Base-by-base conservation (phyloP, 352 stramenopile genomes). In the Peronospora destructor region DNA sequence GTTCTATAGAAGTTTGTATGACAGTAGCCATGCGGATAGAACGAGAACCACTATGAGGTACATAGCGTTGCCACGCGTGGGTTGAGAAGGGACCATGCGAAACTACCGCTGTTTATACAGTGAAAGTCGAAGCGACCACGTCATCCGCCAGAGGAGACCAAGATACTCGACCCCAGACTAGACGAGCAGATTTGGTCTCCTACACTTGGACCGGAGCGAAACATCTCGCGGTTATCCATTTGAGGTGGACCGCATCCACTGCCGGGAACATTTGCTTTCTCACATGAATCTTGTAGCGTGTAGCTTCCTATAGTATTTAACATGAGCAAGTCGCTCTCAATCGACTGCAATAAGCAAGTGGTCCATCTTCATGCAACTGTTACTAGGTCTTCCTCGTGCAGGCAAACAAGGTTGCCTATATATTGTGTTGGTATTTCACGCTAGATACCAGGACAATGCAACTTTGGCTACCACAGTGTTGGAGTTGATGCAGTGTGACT, bases 331-430 rank as follows among this genome's bases (percentile, higher is more conserved):
- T 35, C 11, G 30, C 1, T n/a, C 26, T 30, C 2, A 10, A 10
- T 30, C 4, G 26, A 30, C 26, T 30, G 26, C 26, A 30, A 30
- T 30, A 30, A 6, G 8, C 2, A 6, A 30, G 32, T 39, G 29
- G 29, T 39, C 10, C 35, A 32, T 29, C n/a, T 49, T 41, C 19
- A 17, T 29, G 39, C 30, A 87, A 60, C 39, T 87, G 75, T 12
- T 63, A 21, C 19, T 21, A 21, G 1, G 19, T 21, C 19, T 21
- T 21, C 3, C 19, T 21, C 3, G 19, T 21, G 19, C 19, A 21
- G 19, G 19, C 19, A 21, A 21, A 21, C 19, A 21, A 21, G 19
- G 3, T 21, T 21, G 19, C 19, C 3, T 21, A 21, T 21, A 21
- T 21, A 21, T 21, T 21, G 19, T 21, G 3, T 21, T 21, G 19